Evolutionary conservation across 192 early-diverging fungal species (phyloP).

Genomic region (Coemansia pectinata): DNA sequence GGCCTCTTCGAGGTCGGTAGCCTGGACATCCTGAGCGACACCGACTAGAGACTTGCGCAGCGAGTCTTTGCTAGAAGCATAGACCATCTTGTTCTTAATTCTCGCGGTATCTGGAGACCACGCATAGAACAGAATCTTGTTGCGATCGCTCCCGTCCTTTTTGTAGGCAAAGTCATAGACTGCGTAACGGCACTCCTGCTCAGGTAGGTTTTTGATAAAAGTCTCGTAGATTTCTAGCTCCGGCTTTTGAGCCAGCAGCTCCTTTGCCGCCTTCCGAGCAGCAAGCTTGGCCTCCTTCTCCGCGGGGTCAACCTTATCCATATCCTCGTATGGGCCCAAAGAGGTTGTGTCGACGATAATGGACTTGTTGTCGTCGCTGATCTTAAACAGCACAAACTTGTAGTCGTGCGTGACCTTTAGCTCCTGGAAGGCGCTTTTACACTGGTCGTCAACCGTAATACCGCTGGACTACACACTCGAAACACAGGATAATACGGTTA

Average conservation of each 20-base stretch:
- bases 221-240: constrained; percentile 60
- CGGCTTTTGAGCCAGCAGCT: background rate
- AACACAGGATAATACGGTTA: background rate
- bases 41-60: constrained; percentile 74
- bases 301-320: background rate
- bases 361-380: constrained; percentile 65
- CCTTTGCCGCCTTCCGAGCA: constrained; percentile 58
- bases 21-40: constrained; percentile 76
- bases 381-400: constrained; percentile 81
- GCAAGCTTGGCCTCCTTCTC: constrained; percentile 62
- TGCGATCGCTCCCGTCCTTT: constrained; percentile 61
- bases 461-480: constrained; percentile 67
- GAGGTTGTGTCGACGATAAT: constrained; percentile 62
- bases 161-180: constrained; percentile 87
- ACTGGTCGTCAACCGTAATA: constrained; percentile 65
- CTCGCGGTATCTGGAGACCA: constrained; percentile 85
- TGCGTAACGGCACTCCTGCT: constrained; percentile 76
- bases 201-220: constrained; percentile 68
- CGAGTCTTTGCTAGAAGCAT: constrained; percentile 81
- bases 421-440: constrained; percentile 65
- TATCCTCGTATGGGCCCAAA: background rate
- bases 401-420: constrained; percentile 62
- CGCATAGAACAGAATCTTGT: constrained; percentile 83
- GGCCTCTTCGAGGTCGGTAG: constrained; percentile 79
- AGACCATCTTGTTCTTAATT: constrained; percentile 87